Evolutionary conservation across 2,329 filamentous ascomycete species (phyloP).

Genomic region (Colletotrichum sp.): DNA sequence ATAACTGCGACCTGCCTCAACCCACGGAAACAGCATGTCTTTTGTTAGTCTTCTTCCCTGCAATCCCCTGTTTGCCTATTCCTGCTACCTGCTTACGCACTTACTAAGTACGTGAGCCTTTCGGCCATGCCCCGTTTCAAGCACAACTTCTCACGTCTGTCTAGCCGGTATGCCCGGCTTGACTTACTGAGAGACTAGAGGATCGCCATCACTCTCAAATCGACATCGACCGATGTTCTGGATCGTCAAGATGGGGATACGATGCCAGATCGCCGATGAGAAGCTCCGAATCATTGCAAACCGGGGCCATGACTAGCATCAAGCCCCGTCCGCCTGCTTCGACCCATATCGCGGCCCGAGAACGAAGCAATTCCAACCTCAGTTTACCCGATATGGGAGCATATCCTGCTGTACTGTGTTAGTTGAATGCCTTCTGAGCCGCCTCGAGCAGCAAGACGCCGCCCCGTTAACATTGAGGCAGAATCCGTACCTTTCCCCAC

Average conservation of each 20-base stretch:
- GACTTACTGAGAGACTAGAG: background rate
- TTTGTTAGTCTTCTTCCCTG: background rate
- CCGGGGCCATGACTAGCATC: background rate
- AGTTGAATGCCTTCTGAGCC: background rate
- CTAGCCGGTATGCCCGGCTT: background rate
- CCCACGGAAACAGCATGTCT: background rate
- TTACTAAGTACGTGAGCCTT: background rate
- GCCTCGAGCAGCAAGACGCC: background rate
- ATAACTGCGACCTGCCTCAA: background rate
- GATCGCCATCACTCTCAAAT: background rate
- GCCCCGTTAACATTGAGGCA: background rate
- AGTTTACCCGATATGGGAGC: background rate
- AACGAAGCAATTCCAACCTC: background rate
- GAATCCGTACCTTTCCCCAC: background rate
- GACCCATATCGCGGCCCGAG: background rate
- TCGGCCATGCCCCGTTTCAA: background rate
- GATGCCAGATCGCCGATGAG: conserved; percentile 8
- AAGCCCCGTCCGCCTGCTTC: background rate
- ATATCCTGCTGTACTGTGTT: background rate
- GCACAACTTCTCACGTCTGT: background rate
- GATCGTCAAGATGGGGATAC: background rate
- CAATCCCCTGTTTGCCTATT: background rate
- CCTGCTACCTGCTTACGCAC: background rate
- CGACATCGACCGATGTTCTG: background rate
- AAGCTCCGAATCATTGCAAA: background rate